phyloP scores from a whole-genome alignment of 1,284 basidiomycete species.

The Heterobasidion occidentale region DNA sequence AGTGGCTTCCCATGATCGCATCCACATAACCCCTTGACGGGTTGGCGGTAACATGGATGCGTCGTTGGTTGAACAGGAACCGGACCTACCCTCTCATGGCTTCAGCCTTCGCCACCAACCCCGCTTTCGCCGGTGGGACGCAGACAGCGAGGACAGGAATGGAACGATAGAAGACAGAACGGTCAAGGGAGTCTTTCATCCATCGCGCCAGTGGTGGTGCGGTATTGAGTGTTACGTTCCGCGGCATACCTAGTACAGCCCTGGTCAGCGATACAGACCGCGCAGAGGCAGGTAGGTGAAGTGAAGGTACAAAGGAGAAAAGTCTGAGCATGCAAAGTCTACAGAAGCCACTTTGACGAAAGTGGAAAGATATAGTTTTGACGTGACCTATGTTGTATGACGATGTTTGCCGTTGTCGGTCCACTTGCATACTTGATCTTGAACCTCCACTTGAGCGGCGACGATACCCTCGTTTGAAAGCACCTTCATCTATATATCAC shows the following conservation, averaged over 20 bases:
- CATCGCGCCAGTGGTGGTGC: constrained; percentile 46
- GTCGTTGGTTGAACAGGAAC: background rate
- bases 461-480: no score
- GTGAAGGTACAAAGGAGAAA: background rate
- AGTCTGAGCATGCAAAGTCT: background rate
- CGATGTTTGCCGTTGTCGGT: background rate
- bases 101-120: constrained; percentile 45
- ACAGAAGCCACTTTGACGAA: background rate
- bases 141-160: constrained; percentile 62
- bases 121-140: constrained; percentile 50
- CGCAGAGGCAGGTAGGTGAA: background rate
- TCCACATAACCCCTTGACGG: no score
- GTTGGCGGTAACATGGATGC: no score
- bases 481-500: no score
- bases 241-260: constrained; percentile 11
- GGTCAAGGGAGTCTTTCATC: constrained; percentile 47
- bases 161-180: constrained; percentile 51
- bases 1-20: no score
- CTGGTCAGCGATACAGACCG: background rate
- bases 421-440: background rate
- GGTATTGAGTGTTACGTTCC: constrained; percentile 31
- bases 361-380: background rate
- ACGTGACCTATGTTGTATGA: background rate
- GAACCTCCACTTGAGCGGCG: background rate
- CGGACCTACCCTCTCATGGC: constrained; percentile 48